Conservation (phyloP, 345 rosid genomes). For the Linum trigynum region DNA sequence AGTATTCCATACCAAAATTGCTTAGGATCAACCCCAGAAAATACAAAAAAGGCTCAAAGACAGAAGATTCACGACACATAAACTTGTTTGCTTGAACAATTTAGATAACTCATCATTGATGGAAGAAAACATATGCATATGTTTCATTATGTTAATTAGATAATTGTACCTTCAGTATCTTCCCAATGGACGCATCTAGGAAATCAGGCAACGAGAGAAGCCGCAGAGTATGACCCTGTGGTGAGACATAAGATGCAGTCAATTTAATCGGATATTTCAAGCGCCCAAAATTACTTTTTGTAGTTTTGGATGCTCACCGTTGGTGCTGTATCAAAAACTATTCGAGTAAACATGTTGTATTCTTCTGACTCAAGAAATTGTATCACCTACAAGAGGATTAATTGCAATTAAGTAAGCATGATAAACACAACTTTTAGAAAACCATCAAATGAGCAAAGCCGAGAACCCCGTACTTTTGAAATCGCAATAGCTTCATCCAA, state of each 20-base stretch:
- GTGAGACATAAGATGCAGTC: constrained; percentile 12
- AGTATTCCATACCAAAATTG: too few relatives aligned
- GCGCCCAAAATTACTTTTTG: too few relatives aligned
- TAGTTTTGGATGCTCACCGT: constrained; percentile 43
- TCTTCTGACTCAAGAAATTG: constrained; percentile 91
- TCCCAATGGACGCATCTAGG: constrained; percentile 93
- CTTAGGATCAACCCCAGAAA: too few relatives aligned
- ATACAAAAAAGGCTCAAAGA: too few relatives aligned
- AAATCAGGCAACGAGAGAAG: constrained; percentile 91
- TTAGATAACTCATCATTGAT: neutral
- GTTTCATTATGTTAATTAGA: too few relatives aligned
- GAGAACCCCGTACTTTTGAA: constrained; percentile 47
- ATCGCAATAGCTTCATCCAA: constrained; percentile 98
- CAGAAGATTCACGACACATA: neutral
- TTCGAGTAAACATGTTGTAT: constrained; percentile 84
- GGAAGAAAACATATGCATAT: neutral
- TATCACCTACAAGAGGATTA: constrained; percentile 52
- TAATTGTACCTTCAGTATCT: constrained; percentile 65
- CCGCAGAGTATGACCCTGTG: constrained; percentile 85
- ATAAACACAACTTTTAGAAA: neutral
- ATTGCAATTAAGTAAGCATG: constrained; percentile 18
- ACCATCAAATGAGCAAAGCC: constrained; percentile 12
- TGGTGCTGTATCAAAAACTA: constrained; percentile 95
- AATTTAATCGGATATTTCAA: neutral
- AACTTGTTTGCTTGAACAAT: neutral